Evolutionary conservation across 352 stramenopile species (phyloP).

Genomic region (Phytophthora chlamydospora): DNA sequence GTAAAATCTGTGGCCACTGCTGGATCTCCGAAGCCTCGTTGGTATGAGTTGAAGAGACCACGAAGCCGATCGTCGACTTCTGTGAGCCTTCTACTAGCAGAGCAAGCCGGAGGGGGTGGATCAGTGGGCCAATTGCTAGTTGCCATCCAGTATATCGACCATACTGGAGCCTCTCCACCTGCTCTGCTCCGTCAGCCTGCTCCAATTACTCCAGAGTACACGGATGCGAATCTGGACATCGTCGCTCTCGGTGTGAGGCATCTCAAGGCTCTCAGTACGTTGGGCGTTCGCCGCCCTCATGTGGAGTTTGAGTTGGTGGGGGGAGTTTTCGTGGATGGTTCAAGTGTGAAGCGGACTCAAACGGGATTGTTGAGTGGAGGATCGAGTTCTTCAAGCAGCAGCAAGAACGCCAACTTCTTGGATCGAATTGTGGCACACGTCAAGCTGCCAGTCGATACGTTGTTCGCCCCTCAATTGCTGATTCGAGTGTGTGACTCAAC

Average conservation of each 20-base stretch:
- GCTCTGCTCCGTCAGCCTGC: conserved; percentile 34
- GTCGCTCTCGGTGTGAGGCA: conserved; percentile 70
- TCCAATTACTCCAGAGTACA: conserved; percentile 51
- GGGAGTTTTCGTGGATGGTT: conserved; percentile 52
- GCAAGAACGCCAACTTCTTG: conserved; percentile 82
- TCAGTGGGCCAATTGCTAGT: conserved; percentile 55
- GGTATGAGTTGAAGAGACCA: conserved; percentile 45
- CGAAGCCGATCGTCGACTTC: conserved; percentile 20
- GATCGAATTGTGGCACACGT: conserved; percentile 57
- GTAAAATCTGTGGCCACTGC: conserved; percentile 51
- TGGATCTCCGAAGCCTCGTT: conserved; percentile 54
- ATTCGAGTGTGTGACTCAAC: conserved; percentile 67
- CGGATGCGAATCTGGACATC: conserved; percentile 67
- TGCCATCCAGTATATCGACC: conserved; percentile 71
- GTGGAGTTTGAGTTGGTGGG: conserved; percentile 78
- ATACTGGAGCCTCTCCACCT: conserved; percentile 40
- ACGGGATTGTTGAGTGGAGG: conserved; percentile 24
- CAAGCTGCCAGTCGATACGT: conserved; percentile 60
- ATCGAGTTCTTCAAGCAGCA: conserved; percentile 21
- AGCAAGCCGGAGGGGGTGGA: conserved; percentile 13
- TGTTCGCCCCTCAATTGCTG: conserved; percentile 66
- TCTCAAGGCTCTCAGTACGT: conserved; percentile 58
- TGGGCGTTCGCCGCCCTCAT: conserved; percentile 63
- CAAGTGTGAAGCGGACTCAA: conserved; percentile 48
- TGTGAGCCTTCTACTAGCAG: conserved; percentile 29